A percentile compares a stretch with the other conserved stretches of the same genome.
These are phyloP conservation scores for Xylariales sp. DNA, from an alignment of 2,329 filamentous ascomycete species.

Conservation along the genomic window DNA sequence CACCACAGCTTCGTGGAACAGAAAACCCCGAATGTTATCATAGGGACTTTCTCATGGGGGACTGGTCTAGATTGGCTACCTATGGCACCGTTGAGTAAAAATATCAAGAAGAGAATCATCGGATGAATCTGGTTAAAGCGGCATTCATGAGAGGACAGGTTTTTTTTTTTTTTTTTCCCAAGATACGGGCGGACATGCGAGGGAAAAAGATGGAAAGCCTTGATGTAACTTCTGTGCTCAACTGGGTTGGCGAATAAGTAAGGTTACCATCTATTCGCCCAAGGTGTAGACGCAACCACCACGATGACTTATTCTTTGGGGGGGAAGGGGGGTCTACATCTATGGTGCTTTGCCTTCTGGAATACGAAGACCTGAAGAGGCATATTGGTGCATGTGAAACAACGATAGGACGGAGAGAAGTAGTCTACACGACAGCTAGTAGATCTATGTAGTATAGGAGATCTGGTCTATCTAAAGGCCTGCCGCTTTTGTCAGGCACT, in stretches of 20 bases:
- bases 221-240: neutral
- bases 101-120: neutral
- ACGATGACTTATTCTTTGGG: too few species aligned
- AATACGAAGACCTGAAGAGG: too few species aligned
- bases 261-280: too few species aligned
- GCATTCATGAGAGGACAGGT: neutral
- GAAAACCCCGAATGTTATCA: too few species aligned
- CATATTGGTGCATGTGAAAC: neutral
- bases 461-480: neutral
- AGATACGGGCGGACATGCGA: neutral
- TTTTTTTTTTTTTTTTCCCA: neutral
- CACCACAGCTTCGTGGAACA: neutral
- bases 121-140: neutral
- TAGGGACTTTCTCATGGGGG: neutral
- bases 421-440: too few species aligned
- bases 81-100: neutral
- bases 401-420: neutral
- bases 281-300: too few species aligned
- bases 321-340: too few species aligned
- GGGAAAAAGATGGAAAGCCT: too few species aligned
- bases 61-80: neutral
- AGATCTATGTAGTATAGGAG: too few species aligned
- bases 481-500: slow-evolving; percentile 6
- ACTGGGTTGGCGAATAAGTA: neutral
- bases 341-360: too few species aligned